Base-by-base conservation (phyloP, 192 early-diverging fungal genomes). In the Podila verticillata region DNA sequence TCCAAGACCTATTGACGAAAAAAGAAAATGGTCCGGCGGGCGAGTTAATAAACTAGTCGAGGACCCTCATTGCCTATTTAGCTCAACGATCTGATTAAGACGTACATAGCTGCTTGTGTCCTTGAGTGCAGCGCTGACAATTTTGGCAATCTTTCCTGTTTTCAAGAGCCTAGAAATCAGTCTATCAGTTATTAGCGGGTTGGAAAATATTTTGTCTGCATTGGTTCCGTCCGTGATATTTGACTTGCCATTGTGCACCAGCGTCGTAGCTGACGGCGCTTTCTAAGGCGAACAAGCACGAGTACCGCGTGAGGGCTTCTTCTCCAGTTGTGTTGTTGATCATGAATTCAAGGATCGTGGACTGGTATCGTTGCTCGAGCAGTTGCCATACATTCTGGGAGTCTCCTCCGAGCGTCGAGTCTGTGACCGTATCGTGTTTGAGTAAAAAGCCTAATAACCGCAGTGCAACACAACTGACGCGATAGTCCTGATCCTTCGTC, bases 61-160 rank as follows among this genome's bases (percentile, higher is more conserved):
- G 31, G 24, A 13, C 39, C 17, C 22, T 24, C n/a, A 20, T 5
- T 51, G 49, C n/a, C 6, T 51, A 7, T 54, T 54, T 17, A 54
- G 22, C 2, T 24, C 4, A 19, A 24, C 24, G 51, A 54, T 24
- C 2, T 1, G 5, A 39, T 48, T 4, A 7, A 49, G 13, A 48
- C 75, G 32, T 83, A 84, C 83, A 75, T 84, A 88, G 15, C 69
- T 88, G 49, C 85, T 88, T 17, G 73, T 59, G 28, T 88, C 87
- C 31, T 82, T 61, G 57, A 86, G 65, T 29, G 81, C 83, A n/a
- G 63, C 49, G 8, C 63, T 49, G 8, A 88, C 70, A 39, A 83
- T 68, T n/a, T 54, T 35, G 24, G 68, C 22, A 61, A 71, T 57
- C 74, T 68, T 74, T 5, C 79, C 70, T 47, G 85, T 61, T 17